Evolutionary conservation across 495 filamentous ascomycete species (phyloP).

Genomic region (Elaphomyces granulatus): DNA sequence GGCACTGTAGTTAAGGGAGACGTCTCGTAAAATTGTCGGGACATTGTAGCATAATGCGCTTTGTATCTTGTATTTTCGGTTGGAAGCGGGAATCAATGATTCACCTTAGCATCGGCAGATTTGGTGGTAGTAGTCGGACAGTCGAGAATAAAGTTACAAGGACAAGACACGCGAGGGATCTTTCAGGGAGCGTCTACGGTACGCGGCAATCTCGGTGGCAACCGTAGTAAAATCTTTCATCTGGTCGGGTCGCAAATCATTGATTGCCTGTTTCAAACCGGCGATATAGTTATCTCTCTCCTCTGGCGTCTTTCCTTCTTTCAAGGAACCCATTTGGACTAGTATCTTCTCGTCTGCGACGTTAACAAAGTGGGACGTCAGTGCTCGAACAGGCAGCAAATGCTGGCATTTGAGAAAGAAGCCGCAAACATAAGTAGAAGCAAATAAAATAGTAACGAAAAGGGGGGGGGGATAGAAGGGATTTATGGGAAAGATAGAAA

Average conservation of each 20-base stretch:
- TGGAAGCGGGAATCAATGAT: too few relatives aligned
- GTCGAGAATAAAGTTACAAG: constrained; percentile 22
- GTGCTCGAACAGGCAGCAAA: constrained; percentile 33
- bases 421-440: constrained; percentile 4
- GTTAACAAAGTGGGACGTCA: constrained; percentile 45
- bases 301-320: constrained; percentile 54
- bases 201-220: constrained; percentile 66
- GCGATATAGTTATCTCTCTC: constrained; percentile 56
- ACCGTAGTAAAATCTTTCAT: constrained; percentile 71
- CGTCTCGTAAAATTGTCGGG: too few relatives aligned
- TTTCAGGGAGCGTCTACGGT: constrained; percentile 54
- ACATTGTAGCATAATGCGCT: too few relatives aligned
- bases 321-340: constrained; percentile 59
- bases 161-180: constrained; percentile 37
- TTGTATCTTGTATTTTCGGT: too few relatives aligned
- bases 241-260: constrained; percentile 56
- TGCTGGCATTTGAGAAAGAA: constrained; percentile 4
- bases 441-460: constrained; percentile 4
- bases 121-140: too few relatives aligned
- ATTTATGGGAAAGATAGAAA: constrained; percentile 4
- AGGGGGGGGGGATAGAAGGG: constrained; percentile 5
- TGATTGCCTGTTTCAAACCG: constrained; percentile 63
- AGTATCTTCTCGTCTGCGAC: constrained; percentile 73
- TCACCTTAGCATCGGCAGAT: too few relatives aligned
- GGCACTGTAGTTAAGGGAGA: too few relatives aligned